Evolutionary conservation across 108 stramenopile genomes (phyloP), one percentile per base, ranked within the genome.

Genomic region (Nitzschia inconspicua): DNA sequence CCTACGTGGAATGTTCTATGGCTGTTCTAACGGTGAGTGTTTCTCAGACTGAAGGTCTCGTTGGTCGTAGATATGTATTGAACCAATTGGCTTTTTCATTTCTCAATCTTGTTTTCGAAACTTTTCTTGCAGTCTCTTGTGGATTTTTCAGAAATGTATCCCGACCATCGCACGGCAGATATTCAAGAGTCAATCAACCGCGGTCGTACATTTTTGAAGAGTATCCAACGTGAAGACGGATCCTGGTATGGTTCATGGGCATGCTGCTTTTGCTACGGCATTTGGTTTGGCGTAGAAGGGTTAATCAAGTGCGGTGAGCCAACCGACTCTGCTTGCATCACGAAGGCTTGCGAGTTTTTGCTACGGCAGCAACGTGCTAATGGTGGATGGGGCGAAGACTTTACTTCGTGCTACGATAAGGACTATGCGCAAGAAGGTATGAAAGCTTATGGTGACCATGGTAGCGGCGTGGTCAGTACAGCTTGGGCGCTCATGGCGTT

Each of bases 351-450:
- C 39, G 14, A 34, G 27, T 72, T 57, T 30, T 31, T 72, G 13
- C 28, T 72, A 0, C 57, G 58, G 31, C 63, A 72, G 13, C 70
- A 72, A 62, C 73, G 89, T 43, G 56, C 77, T 6, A 98, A 99
- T 60, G 99, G 99, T 13, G 99, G 97, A 20, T 99, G 99, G 99
- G 99, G 99, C 25, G 99, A 99, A 77, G 93, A 92, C 49, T 99
- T 97, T 62, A 94, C 95, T 5, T 85, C 91, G 9, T 96, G 98
- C 59, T 96, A 96, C 58, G 89, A 97, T 74, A 99, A 99, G 75
- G 88, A 76, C 42, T 99, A 97, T 70, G 79, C 94, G 30, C 67
- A 65, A 31, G 76, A 84, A 32, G 95, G 94, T 23, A 94, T 94
- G 83, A 72, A 86, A 60, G 83, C 73, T 26, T 95, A 88, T 66